Evolutionary conservation across 2,329 filamentous ascomycete species (phyloP), one percentile per base, ranked within the genome.

Genomic region (Fusarium nematophilum): DNA sequence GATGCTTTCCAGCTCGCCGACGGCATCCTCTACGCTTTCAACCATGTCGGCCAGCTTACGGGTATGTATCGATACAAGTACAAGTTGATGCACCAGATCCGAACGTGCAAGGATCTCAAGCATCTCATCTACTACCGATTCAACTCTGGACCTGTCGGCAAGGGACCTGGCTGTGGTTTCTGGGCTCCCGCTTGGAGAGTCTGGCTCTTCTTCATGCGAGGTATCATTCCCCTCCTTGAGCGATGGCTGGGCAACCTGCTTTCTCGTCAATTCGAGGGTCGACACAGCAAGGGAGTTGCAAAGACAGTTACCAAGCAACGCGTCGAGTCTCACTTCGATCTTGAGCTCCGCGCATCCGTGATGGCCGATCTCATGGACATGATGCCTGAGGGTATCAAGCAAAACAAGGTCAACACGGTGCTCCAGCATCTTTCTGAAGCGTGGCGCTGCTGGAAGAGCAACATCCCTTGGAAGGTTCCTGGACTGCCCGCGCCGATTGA

Each of bases 51-150:
- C 59, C 96, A 99, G 76, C 82, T 99, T 59, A 99, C 95, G 13
- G 95, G 95, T 74, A 99, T 99, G 95, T 99, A 99, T 79, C 90
- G 95, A 58, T 99, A 99, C 85, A 99, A 99, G 83, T 99, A 99
- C 82, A 99, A 99, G 83, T 84, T 99, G 52, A 99, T 99, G 95
- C 95, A 99, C 75, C 95, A 99, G 77, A 99, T 99, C 69, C 92
- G 95, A 68, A 96, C 95, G 1, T 99, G 95, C 83, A 99, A 99
- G 78, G 95, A 99, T 78, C 76, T 99, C 73, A 99, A 99, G 85
- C 95, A 99, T 85, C 80, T 99, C 59, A 98, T 99, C 65, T 99
- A 99, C 80, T 98, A 98, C 76, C 91, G 94, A 43, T 99, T 99
- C 81, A 99, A 99, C 76, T 93, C 93, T 55, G 95, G 93, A 1